phyloP scores from a whole-genome alignment of 2,329 filamentous ascomycete species.

The Chrysoporthe deuterocubensis region DNA sequence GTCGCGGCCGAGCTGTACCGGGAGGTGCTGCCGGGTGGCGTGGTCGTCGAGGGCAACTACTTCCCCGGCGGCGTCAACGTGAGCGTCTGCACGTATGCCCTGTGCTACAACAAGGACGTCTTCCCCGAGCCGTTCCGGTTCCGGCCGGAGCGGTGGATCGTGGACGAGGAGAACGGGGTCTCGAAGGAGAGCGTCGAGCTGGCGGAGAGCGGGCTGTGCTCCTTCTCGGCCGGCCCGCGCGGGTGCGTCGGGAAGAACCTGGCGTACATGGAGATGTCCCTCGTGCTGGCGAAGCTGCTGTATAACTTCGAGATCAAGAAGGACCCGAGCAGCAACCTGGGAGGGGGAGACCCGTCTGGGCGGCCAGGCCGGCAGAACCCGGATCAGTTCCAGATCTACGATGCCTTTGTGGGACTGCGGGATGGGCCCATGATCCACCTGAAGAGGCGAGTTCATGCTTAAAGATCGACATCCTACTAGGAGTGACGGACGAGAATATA shows the following conservation, averaged over 20 bases:
- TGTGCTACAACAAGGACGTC: conserved; percentile 20
- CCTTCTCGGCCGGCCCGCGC: conserved; percentile 17
- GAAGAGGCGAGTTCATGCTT: background rate
- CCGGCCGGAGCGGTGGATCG: conserved; percentile 19
- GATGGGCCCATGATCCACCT: conserved; percentile 18
- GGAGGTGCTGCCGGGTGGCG: conserved; percentile 10
- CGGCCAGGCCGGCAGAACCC: conserved; percentile 6
- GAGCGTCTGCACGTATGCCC: background rate
- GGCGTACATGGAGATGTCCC: conserved; percentile 19
- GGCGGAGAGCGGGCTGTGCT: conserved; percentile 7
- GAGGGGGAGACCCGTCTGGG: conserved; percentile 11
- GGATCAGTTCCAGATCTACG: conserved; percentile 10
- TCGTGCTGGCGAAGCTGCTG: conserved; percentile 15
- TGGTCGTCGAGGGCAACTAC: conserved; percentile 11
- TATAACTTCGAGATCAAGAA: conserved; percentile 15
- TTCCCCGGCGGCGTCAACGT: conserved; percentile 17
- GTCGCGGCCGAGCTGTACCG: background rate
- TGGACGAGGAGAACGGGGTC: conserved; percentile 5
- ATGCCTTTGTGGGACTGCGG: conserved; percentile 12
- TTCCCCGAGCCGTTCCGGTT: conserved; percentile 18
- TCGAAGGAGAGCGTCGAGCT: conserved; percentile 7
- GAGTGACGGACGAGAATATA: background rate
- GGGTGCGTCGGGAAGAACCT: conserved; percentile 21
- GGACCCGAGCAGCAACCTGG: conserved; percentile 1
- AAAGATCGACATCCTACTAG: background rate